phyloP scores from a whole-genome alignment of 139 green algal genomes.

The Pycnococcus provasolii region DNA sequence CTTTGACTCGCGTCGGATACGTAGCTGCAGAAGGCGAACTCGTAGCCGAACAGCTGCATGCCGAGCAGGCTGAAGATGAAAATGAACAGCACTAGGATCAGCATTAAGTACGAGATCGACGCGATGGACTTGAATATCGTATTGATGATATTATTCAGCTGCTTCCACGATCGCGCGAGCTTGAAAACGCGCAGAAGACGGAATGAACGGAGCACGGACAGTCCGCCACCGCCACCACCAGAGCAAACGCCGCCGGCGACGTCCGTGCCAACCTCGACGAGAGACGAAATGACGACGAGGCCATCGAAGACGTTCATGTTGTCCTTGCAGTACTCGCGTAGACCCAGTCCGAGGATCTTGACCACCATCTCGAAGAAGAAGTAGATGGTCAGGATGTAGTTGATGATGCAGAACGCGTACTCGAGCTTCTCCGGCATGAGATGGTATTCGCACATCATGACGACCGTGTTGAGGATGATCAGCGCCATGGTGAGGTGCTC shows the following conservation, averaged over 20 bases:
- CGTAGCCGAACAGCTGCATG: constrained; percentile 61
- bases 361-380: constrained; percentile 52
- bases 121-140: constrained; percentile 45
- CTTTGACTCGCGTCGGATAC: constrained; percentile 23
- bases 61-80: constrained; percentile 56
- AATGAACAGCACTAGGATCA: constrained; percentile 56
- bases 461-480: constrained; percentile 43
- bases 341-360: constrained; percentile 45
- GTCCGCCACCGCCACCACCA: constrained; percentile 19
- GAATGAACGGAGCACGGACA: constrained; percentile 53
- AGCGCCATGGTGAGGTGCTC: constrained; percentile 30
- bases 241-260: neutral
- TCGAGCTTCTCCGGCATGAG: constrained; percentile 25
- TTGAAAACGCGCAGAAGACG: constrained; percentile 59
- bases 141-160: constrained; percentile 55
- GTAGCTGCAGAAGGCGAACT: constrained; percentile 29
- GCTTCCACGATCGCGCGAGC: constrained; percentile 45
- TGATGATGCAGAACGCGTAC: constrained; percentile 11
- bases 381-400: constrained; percentile 38
- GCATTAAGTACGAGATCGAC: constrained; percentile 44
- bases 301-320: constrained; percentile 54
- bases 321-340: constrained; percentile 10
- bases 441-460: constrained; percentile 42
- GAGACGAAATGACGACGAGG: constrained; percentile 39
- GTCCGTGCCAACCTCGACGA: constrained; percentile 38